Conservation (phyloP, 2,329 filamentous ascomycete genomes). For the Coleophoma eucalyptorum region DNA sequence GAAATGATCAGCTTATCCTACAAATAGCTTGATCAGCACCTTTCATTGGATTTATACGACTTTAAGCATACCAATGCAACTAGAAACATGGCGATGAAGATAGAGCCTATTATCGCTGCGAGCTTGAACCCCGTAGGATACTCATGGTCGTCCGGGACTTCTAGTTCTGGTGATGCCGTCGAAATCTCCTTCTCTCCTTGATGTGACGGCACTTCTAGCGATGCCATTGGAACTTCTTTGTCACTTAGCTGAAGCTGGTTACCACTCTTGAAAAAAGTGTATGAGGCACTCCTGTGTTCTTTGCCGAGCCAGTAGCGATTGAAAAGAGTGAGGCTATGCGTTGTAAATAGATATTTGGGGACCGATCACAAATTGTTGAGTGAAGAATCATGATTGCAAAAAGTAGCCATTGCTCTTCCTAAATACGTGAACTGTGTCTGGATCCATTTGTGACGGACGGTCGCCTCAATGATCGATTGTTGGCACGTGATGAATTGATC, state of each 20-base stretch:
- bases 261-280: not conserved
- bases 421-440: not conserved
- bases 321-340: not conserved
- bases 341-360: not conserved
- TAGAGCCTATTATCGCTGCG: not conserved
- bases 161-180: not conserved
- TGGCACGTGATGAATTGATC: not conserved
- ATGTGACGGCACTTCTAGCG: not conserved
- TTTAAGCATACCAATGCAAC: not conserved
- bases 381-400: not conserved
- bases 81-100: slow-evolving; percentile 18
- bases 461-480: too few relatives aligned
- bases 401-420: not conserved
- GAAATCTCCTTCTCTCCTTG: not conserved
- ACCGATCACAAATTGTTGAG: not conserved
- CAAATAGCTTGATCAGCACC: slow-evolving; percentile 3
- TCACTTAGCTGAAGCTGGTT: not conserved
- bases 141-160: not conserved
- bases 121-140: not conserved
- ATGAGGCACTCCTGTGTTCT: not conserved
- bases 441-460: not conserved
- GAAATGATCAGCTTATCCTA: slow-evolving; percentile 26
- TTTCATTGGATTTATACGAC: not conserved
- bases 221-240: not conserved
- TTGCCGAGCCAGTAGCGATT: not conserved